Base-by-base conservation (phyloP, 352 stramenopile genomes). In the Globisporangium viniferum region DNA sequence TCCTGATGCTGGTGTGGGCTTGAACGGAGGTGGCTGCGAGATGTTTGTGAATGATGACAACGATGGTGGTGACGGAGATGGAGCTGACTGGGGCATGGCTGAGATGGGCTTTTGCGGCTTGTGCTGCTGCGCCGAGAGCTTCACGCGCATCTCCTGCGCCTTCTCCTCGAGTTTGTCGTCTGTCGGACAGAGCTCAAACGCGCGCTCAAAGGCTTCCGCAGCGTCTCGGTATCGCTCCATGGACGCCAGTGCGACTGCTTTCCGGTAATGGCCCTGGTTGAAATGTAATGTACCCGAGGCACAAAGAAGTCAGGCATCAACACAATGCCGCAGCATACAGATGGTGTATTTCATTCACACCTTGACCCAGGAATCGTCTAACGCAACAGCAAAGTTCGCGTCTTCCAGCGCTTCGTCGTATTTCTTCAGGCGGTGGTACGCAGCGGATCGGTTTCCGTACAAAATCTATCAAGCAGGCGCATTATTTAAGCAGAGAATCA, bases 341-440 rank as follows among this genome's bases (percentile, higher is more conserved):
- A 20, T 51, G 44, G 6, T 56, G n/a, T 1, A 46, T 46, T 46
- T 46, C 18, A 56, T 24, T 24, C 49, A 15, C 6, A 88, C 80
- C 76, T 95, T 95, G 53, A 92, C 86, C 88, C 88, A 95, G 15
- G 84, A 73, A 22, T 78, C 79, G 35, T 94, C 78, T 14, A 94
- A 59, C 9, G 79, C 79, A 9, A 93, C 71, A 15, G 86, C 86
- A 14, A 72, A 69, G n/a, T 88, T 70, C 2, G 88, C 86, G 68
- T 94, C 85, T 39, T 80, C 67, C 24, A 94, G 73, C 2, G 88
- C 86, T 54, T 88, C 61, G 14, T 77, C 67, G 62, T 84, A 92
- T 39, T 92, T 84, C 51, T 92, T 90, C 49, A 92, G 58, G 2
- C 88, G 84, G 71, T 89, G 84, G 51, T 86, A 86, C 6, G 88